These are phyloP conservation scores for Moricandia moricandioides DNA, from an alignment of 345 rosid genomes.

Conservation along the genomic window DNA sequence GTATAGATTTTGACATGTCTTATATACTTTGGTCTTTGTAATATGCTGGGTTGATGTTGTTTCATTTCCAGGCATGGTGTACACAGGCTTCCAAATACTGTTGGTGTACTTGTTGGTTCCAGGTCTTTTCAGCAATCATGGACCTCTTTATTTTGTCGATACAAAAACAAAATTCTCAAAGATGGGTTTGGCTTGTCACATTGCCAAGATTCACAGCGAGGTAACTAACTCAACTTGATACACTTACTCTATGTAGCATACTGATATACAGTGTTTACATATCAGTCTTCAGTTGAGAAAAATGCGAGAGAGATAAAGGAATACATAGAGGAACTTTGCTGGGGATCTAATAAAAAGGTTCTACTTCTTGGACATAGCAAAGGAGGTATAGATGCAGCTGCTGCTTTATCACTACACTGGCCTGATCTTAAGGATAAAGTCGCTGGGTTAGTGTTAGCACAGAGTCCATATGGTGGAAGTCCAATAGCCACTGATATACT, in stretches of 20 bases:
- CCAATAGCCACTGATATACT: slow-evolving; percentile 93
- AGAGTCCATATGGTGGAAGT: slow-evolving; percentile 94
- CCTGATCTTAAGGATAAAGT: slow-evolving; percentile 94
- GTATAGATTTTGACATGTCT: slow-evolving; percentile 42
- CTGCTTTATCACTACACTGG: slow-evolving; percentile 92
- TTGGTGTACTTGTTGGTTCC: slow-evolving; percentile 93
- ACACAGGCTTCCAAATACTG: slow-evolving; percentile 73
- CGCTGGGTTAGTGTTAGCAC: slow-evolving; percentile 84
- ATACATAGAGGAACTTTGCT: slow-evolving; percentile 88
- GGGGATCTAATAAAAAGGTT: slow-evolving; percentile 93
- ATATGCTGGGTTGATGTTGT: slow-evolving; percentile 24
- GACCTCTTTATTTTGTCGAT: slow-evolving; percentile 89
- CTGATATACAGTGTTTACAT: slow-evolving; percentile 14
- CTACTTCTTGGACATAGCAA: slow-evolving; percentile 97
- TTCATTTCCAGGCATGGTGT: slow-evolving; percentile 80
- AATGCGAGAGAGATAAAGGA: slow-evolving; percentile 94
- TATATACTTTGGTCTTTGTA: not conserved
- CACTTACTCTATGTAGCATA: not conserved
- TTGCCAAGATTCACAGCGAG: slow-evolving; percentile 99
- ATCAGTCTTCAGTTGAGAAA: slow-evolving; percentile 95
- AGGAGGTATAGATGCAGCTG: slow-evolving; percentile 97
- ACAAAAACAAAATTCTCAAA: slow-evolving; percentile 83
- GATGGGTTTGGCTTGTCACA: slow-evolving; percentile 90
- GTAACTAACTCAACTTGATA: slow-evolving; percentile 36
- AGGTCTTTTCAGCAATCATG: slow-evolving; percentile 98